A percentile compares a stretch with the other conserved stretches of the same genome.
These are phyloP conservation scores for Rhododendron ferrugineum DNA, from an alignment of 148 eudicot genomes.

Conservation along the genomic window DNA sequence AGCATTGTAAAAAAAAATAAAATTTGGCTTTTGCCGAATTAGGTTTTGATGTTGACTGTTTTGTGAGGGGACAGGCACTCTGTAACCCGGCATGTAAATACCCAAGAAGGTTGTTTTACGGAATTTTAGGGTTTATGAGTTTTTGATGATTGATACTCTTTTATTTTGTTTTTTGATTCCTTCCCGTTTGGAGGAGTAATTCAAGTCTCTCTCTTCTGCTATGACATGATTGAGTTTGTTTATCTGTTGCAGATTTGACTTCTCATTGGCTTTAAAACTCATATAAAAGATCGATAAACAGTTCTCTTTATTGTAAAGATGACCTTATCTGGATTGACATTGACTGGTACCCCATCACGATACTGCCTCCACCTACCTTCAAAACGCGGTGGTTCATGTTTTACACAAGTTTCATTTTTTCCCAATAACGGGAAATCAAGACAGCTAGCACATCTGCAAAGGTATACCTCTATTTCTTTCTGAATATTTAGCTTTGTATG, in stretches of 20 bases:
- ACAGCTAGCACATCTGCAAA: conserved; percentile 16
- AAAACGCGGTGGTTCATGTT: conserved; percentile 22
- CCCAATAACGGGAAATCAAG: conserved; percentile 19
- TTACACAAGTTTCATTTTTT: conserved; percentile 23
- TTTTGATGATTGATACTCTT: too few species aligned
- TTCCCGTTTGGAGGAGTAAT: background rate
- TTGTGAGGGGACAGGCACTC: background rate
- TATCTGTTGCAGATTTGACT: background rate
- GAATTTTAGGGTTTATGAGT: background rate
- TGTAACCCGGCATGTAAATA: too few species aligned
- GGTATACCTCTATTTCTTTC: conserved; percentile 24
- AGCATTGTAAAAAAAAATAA: background rate
- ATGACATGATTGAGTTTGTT: background rate
- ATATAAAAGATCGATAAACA: background rate
- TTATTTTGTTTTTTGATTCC: background rate
- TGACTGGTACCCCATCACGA: conserved; percentile 44
- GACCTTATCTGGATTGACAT: conserved; percentile 47
- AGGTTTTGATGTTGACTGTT: background rate
- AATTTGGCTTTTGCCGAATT: background rate
- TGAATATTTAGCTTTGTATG: background rate
- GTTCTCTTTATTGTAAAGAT: conserved; percentile 11
- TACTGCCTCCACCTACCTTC: conserved; percentile 44
- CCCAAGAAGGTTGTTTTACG: background rate
- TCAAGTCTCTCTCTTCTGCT: background rate
- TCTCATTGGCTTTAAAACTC: background rate